Evolutionary conservation across 2,329 filamentous ascomycete genomes (phyloP), one percentile per base, ranked within the genome.

Genomic region (Pezicula rhizophila): DNA sequence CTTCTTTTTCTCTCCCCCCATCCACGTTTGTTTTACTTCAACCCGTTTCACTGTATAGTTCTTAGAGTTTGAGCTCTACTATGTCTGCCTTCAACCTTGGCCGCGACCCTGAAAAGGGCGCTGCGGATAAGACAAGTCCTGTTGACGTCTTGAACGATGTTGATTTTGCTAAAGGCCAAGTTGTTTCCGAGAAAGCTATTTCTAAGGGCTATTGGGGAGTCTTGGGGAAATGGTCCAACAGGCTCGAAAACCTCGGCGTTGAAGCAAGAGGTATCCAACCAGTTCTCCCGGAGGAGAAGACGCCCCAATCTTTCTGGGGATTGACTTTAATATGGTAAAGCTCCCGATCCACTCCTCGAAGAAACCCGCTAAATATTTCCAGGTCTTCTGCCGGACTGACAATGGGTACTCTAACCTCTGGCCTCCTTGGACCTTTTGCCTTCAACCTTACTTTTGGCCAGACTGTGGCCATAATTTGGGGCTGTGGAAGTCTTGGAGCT

Each of bases 371-470:
- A 18, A 18, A 40, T 8, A 40, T 38, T 8, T 38, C 35, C 3
- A 42, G 42, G 42, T 20, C 42, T n/a, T 44, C 42, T 11, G 42
- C 42, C 23, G 42, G 42, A 31, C 17, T 44, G 8, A 44, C 25
- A 8, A 31, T 44, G 25, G 25, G 25, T 7, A 33, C 42, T 10
- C 26, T 44, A 28, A 46, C 44, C 18, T 35, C 43, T 4, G 48
- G 43, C 5, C n/a, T 50, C 31, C 15, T 50, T 17, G 48, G 48
- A 4, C 48, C 48, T 10, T 23, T n/a, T 8, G 26, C 39, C 3
- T 50, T 46, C 18, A 50, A 50, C 20, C 43, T 50, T 15, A 37
- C 48, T 17, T 43, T 50, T 38, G 28, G 31, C 14, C 38, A 46
- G 18, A 37, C 37, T 8, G 12, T n/a, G 1, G 42, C 25, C 11